These are phyloP conservation scores for Phialophora macrospora DNA, from an alignment of 2,329 filamentous ascomycete species.

Conservation along the genomic window DNA sequence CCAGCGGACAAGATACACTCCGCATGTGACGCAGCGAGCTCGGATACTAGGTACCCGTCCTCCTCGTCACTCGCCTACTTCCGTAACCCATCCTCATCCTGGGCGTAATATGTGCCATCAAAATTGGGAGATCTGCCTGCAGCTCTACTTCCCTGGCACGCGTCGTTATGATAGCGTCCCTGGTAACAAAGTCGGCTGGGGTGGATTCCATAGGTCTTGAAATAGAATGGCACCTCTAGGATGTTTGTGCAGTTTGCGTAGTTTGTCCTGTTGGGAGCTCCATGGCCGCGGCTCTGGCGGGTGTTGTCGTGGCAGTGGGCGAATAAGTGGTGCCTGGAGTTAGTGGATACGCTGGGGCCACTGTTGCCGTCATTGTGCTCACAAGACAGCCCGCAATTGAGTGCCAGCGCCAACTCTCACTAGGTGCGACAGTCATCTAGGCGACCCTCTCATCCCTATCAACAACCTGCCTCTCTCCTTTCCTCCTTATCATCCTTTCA, in stretches of 20 bases:
- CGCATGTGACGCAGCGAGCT: no score
- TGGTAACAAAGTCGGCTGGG: background rate
- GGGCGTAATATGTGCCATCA: background rate
- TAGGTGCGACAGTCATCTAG: slow-evolving; percentile 12
- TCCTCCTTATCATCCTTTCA: slow-evolving; percentile 16
- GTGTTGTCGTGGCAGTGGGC: slow-evolving; percentile 3
- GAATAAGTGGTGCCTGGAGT: slow-evolving; percentile 10
- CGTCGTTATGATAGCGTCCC: background rate
- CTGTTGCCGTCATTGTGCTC: slow-evolving; percentile 5
- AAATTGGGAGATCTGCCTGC: background rate
- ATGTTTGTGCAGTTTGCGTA: background rate
- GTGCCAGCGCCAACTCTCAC: slow-evolving; percentile 4
- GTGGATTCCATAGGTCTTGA: background rate
- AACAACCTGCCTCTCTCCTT: slow-evolving; percentile 17
- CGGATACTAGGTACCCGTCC: background rate
- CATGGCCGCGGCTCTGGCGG: background rate
- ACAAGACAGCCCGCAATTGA: slow-evolving; percentile 3
- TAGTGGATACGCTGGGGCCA: background rate
- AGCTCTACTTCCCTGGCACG: background rate
- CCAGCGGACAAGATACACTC: background rate
- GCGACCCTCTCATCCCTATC: slow-evolving; percentile 20
- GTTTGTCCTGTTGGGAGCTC: background rate
- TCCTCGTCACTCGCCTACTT: background rate
- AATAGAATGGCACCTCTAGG: background rate
- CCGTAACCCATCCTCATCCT: background rate